phyloP scores from a whole-genome alignment of 352 stramenopile genomes.

The Phytophthora parvispora region DNA sequence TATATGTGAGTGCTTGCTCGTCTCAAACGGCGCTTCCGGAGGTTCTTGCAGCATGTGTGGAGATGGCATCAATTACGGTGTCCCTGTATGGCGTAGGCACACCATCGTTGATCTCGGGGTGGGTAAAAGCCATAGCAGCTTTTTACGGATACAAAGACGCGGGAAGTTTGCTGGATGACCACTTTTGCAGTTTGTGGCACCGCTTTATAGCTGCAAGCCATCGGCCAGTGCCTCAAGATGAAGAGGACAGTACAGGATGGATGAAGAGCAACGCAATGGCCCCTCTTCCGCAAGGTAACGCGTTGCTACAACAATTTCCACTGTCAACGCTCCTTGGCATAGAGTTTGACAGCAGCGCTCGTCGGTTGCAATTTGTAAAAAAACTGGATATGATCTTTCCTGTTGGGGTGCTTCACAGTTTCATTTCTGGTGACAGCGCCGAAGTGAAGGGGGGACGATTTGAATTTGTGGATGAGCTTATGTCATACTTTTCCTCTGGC shows the following conservation, averaged over 20 bases:
- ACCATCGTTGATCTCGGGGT: slow-evolving; percentile 51
- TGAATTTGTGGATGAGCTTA: slow-evolving; percentile 47
- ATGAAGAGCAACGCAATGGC: slow-evolving; percentile 24
- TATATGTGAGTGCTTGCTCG: slow-evolving; percentile 78
- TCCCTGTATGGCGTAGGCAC: slow-evolving; percentile 45
- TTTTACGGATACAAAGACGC: slow-evolving; percentile 62
- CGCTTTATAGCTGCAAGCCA: slow-evolving; percentile 34
- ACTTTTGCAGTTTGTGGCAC: slow-evolving; percentile 76
- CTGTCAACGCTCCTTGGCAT: slow-evolving; percentile 37
- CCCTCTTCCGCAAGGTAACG: slow-evolving; percentile 26
- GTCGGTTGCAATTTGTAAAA: slow-evolving; percentile 24
- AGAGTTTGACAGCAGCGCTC: slow-evolving; percentile 20
- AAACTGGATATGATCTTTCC: slow-evolving; percentile 68
- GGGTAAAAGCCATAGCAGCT: slow-evolving; percentile 50
- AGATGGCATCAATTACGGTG: slow-evolving; percentile 48
- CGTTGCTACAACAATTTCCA: slow-evolving; percentile 50
- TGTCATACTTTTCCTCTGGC: slow-evolving; percentile 27
- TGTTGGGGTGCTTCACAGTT: slow-evolving; percentile 53
- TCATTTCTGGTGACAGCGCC: slow-evolving; percentile 29
- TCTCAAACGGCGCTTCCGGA: slow-evolving; percentile 62
- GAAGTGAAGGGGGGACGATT: slow-evolving; percentile 25
- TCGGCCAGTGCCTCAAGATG: slow-evolving; percentile 1
- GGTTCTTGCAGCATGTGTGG: slow-evolving; percentile 61
- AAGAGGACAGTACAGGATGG: slow-evolving; percentile 26
- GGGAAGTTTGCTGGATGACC: slow-evolving; percentile 63